phyloP scores from a whole-genome alignment of 1,139 yeast genomes.

The Saccharomyces pastorianus region DNA sequence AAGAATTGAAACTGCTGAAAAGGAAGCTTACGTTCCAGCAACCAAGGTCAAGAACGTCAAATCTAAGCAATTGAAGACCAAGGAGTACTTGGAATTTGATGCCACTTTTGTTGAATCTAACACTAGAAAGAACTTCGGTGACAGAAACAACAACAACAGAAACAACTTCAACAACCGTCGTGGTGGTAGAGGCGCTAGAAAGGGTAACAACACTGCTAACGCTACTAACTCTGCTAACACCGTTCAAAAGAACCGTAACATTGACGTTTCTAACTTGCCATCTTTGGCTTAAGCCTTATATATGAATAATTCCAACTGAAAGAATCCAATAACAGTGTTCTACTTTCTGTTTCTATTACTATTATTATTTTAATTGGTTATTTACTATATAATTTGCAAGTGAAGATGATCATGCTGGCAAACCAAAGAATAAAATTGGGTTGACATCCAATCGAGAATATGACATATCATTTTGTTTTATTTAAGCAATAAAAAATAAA shows the following conservation, averaged over 20 bases:
- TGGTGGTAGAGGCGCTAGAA: conserved; percentile 19
- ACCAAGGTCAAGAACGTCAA: conserved; percentile 53
- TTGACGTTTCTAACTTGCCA: conserved; percentile 57
- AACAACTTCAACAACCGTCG: conserved; percentile 1
- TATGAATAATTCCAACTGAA: neutral
- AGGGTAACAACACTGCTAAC: conserved; percentile 17
- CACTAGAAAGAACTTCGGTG: conserved; percentile 27
- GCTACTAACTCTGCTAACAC: conserved; percentile 24
- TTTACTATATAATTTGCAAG: conserved; percentile 1
- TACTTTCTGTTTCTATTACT: neutral
- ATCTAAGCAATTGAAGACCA: conserved; percentile 59
- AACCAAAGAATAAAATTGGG: neutral
- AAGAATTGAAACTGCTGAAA: conserved; percentile 41
- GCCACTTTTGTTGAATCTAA: conserved; percentile 52
- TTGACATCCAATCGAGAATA: conserved; percentile 1
- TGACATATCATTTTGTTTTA: neutral
- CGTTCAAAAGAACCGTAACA: conserved; percentile 28
- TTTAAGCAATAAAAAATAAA: neutral
- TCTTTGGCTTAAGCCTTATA: conserved; percentile 33
- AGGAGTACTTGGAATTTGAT: conserved; percentile 58
- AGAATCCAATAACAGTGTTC: neutral
- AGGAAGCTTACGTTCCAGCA: conserved; percentile 49
- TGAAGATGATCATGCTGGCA: neutral
- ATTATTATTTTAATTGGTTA: neutral
- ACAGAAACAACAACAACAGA: conserved; percentile 6